phyloP scores from a whole-genome alignment of 1,139 yeast species.

The Saccharomycopsis hybrid region DNA sequence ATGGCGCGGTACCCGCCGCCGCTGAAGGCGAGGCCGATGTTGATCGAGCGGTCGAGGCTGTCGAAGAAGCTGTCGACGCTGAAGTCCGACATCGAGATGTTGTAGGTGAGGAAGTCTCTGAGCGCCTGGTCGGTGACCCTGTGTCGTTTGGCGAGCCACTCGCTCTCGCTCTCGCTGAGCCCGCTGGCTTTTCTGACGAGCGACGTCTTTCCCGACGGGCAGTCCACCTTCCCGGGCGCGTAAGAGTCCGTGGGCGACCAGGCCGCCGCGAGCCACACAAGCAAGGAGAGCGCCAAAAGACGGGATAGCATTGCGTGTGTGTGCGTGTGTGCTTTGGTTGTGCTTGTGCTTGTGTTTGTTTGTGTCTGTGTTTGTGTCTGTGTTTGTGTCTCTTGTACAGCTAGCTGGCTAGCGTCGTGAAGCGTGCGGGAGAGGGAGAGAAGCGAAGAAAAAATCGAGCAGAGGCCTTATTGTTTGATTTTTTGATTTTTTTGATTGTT shows the following conservation, averaged over 20 bases:
- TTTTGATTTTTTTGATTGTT: too few relatives aligned
- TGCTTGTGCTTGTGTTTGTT: too few relatives aligned
- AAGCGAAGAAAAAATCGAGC: too few relatives aligned
- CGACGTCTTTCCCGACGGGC: conserved; percentile 37
- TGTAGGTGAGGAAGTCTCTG: conserved; percentile 42
- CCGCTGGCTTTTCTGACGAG: conserved; percentile 34
- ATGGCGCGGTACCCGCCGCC: conserved; percentile 95
- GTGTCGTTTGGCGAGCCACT: conserved; percentile 39
- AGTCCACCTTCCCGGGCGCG: conserved; percentile 56
- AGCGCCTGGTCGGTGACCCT: conserved; percentile 46
- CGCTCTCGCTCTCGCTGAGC: conserved; percentile 28
- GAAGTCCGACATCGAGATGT: conserved; percentile 55
- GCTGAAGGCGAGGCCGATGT: conserved; percentile 69
- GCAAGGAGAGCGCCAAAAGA: neutral
- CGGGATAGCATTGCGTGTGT: too few relatives aligned
- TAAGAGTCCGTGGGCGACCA: conserved; percentile 61
- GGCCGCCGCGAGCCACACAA: conserved; percentile 27
- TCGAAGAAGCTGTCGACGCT: conserved; percentile 44
- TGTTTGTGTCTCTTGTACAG: too few relatives aligned
- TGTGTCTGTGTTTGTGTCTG: too few relatives aligned
- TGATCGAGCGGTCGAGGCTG: conserved; percentile 34
- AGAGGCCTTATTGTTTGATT: too few relatives aligned
- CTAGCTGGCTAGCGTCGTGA: too few relatives aligned
- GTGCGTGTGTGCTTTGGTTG: too few relatives aligned
- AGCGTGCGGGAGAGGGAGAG: too few relatives aligned